Evolutionary conservation across 2,329 filamentous ascomycete species (phyloP), one percentile per base, ranked within the genome.

Genomic region (Colletotrichum liriopes): DNA sequence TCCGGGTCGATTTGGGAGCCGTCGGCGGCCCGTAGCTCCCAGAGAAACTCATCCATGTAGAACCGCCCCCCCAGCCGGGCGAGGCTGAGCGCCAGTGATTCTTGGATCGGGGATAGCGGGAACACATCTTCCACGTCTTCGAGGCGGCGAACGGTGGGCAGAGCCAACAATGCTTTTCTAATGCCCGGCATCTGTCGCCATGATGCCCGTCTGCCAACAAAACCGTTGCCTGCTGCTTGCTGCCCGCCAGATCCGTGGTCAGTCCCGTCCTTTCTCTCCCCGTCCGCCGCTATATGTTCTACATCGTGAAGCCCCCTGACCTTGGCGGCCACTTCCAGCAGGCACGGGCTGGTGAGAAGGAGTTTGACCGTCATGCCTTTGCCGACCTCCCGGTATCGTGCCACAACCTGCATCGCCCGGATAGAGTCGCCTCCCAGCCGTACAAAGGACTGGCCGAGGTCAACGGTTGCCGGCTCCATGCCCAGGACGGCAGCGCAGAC

Each of bases 401-500:
- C 45, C 45, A 54, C 62, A 2, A 65, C 35, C 29, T 65, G 49
- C 49, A 65, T 65, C n/a, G 62, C 62, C 29, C n/a, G 37, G 52
- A 65, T 65, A 8, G 62, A 65, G 7, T 65, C 62, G 29, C 62
- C 62, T 23, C 62, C 62, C 20, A 65, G 60, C 11, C 32, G 41
- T 23, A 69, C 43, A 39, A 69, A 63, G 7, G 45, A 52, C 6
- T 63, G 39, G 51, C 55, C 51, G 26, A 0, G 58, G 14, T 51
- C 66, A n/a, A 69, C 52, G 5, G 20, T 7, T 4, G 43, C 43
- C 59, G 59, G 59, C 7, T 62, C 59, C 0, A 62, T 41, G 9
- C 43, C 59, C 43, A 62, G 29, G 2, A 61, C 23, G 2, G 58
- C 18, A 20, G 58, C 39, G 23, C 58, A 61, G 23, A 43, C 58